phyloP scores from a whole-genome alignment of 2,329 filamentous ascomycete species.

The Uncinocarpus reesii region DNA sequence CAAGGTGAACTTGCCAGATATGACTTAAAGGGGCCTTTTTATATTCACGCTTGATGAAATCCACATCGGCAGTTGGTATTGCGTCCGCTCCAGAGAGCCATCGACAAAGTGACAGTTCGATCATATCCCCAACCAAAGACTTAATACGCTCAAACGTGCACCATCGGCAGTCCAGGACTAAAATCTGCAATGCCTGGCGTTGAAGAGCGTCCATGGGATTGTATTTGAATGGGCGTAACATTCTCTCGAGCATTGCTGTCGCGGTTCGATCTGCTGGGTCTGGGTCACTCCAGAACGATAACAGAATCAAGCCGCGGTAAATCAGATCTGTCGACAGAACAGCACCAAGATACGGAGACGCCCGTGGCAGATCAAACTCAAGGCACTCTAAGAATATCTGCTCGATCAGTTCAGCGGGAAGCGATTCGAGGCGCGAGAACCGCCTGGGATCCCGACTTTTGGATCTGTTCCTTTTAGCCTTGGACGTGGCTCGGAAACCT shows the following conservation, averaged over 20 bases:
- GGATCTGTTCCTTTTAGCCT: not conserved
- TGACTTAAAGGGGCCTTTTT: too few relatives aligned
- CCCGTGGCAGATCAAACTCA: slow-evolving; percentile 37
- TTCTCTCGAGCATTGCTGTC: slow-evolving; percentile 14
- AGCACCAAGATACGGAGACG: slow-evolving; percentile 33
- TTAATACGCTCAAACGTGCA: slow-evolving; percentile 30
- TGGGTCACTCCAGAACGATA: slow-evolving; percentile 33
- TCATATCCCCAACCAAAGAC: slow-evolving; percentile 27
- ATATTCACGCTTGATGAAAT: too few relatives aligned
- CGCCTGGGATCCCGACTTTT: not conserved
- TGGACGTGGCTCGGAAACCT: not conserved
- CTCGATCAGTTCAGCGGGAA: slow-evolving; percentile 45
- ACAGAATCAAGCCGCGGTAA: slow-evolving; percentile 32
- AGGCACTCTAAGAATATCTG: slow-evolving; percentile 42
- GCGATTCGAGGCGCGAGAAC: slow-evolving; percentile 29
- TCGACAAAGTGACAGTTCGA: slow-evolving; percentile 27
- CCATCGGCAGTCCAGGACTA: slow-evolving; percentile 32
- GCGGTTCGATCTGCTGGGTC: not conserved
- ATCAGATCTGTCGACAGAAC: slow-evolving; percentile 34
- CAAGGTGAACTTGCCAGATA: too few relatives aligned
- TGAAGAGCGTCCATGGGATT: slow-evolving; percentile 21
- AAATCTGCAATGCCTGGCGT: slow-evolving; percentile 24
- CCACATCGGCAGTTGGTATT: too few relatives aligned
- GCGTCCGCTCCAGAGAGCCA: slow-evolving; percentile 22
- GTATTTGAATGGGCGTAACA: slow-evolving; percentile 31